Base-by-base conservation (phyloP, 139 green algal species). In the Astrephomene gubernaculifera region DNA sequence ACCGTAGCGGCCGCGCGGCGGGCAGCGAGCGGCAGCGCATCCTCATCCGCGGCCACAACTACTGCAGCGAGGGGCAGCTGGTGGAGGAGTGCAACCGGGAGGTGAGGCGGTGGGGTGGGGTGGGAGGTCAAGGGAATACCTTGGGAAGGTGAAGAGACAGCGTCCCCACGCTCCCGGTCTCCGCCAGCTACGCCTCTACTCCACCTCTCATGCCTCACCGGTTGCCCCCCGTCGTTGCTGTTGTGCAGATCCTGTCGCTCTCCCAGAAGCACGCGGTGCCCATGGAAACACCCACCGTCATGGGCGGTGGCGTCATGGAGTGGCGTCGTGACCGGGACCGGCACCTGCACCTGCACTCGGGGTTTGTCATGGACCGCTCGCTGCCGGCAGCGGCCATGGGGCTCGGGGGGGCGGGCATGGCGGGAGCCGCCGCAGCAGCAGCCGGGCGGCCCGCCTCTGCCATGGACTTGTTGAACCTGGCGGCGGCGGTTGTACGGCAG, bases 41-140 rank as follows among this genome's bases (percentile, higher is more conserved):
- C 69, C 53, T 96, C 31, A 72, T 97, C 44, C 89, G 94, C 0
- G 94, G 94, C 7, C 79, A 80, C n/a, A 95, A 95, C 79, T 87
- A 92, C 41, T 67, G 69, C 54, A 89, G 75, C 19, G 90, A 95
- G 73, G 86, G 41, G 1, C 79, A 88, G 74, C 80, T 95, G 4
- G 61, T 93, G 41, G 88, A 93, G 75, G 82, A 86, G 1, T 65
- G 87, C 44, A 88, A 89, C 68, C 63, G 71, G 35, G 86, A 92
- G 88, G 88, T 89, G 83, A 3, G 87, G 60, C 60, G 19, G 60
- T 29, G 7, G 60, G 60, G 17, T 29, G 60, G 60, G 17, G 49
- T 17, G 14, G 49, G 49, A 12, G 17, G 49, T 17, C 14, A 17
- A 57, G n/a, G n/a, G n/a, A n/a, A n/a, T n/a, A n/a, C n/a, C n/a